Conservation (phyloP, 139 green algal genomes). For the Picochlorum costavermella region DNA sequence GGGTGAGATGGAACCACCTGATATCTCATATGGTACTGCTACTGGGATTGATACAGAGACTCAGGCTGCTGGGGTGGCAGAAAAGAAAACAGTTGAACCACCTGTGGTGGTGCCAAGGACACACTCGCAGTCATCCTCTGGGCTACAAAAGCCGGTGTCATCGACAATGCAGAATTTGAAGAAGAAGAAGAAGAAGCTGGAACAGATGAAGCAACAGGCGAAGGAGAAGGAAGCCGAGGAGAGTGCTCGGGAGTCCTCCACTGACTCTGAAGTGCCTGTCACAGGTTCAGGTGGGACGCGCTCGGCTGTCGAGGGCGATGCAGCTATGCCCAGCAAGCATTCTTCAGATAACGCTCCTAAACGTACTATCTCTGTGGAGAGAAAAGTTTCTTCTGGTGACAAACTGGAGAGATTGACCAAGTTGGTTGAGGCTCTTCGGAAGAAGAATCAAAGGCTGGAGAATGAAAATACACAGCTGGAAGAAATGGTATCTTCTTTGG, state of each 20-base stretch:
- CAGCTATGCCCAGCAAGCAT: too few species aligned
- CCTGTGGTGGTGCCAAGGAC: slow-evolving; percentile 3
- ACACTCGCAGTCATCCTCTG: slow-evolving; percentile 4
- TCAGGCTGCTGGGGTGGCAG: not conserved
- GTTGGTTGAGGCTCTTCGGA: slow-evolving; percentile 46
- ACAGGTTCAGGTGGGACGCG: too few species aligned
- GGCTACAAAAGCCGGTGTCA: not conserved
- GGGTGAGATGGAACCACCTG: not conserved
- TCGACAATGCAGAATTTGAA: too few species aligned
- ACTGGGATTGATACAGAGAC: not conserved
- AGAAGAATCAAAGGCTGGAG: slow-evolving; percentile 35
- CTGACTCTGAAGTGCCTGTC: too few species aligned
- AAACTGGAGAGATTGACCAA: not conserved
- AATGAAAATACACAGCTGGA: slow-evolving; percentile 68
- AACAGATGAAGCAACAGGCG: too few species aligned
- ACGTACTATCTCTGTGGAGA: not conserved
- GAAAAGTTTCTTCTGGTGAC: not conserved
- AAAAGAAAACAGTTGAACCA: not conserved
- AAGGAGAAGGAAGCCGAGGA: too few species aligned
- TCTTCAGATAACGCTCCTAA: too few species aligned
- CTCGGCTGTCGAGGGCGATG: too few species aligned
- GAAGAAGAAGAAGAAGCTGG: too few species aligned
- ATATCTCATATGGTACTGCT: not conserved
- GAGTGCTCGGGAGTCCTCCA: too few species aligned
- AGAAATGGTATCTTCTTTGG: slow-evolving; percentile 52